A percentile compares a stretch with the other conserved stretches of the same genome.
These are phyloP conservation scores for Saccharomyces pastorianus DNA, from an alignment of 1,139 yeast species.

Conservation along the genomic window DNA sequence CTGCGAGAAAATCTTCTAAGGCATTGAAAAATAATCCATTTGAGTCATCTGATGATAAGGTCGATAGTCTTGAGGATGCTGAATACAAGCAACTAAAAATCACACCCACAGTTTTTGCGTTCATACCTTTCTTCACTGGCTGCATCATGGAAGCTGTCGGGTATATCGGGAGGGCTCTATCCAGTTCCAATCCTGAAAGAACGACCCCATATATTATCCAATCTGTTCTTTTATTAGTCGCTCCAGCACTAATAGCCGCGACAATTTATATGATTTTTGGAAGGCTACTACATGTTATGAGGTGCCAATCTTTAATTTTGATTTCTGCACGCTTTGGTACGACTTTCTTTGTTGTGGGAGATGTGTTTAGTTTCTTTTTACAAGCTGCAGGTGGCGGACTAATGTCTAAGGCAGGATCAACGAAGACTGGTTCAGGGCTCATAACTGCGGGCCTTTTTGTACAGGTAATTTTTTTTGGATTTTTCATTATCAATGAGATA, in stretches of 20 bases:
- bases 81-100: conserved; percentile 5
- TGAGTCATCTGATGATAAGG: not conserved
- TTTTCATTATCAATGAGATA: conserved; percentile 28
- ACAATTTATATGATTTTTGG: conserved; percentile 41
- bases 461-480: conserved; percentile 35
- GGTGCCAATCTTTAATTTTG: conserved; percentile 29
- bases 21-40: conserved; percentile 1
- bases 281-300: conserved; percentile 29
- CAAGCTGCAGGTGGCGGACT: conserved; percentile 43
- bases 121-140: conserved; percentile 31
- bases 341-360: conserved; percentile 38
- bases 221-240: conserved; percentile 34
- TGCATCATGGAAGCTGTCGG: conserved; percentile 32
- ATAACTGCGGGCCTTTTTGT: conserved; percentile 33
- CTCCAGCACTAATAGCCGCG: conserved; percentile 41
- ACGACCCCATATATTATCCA: conserved; percentile 35
- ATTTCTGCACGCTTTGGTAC: conserved; percentile 34
- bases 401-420: conserved; percentile 20
- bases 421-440: conserved; percentile 23
- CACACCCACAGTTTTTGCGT: conserved; percentile 4
- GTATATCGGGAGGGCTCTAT: conserved; percentile 32
- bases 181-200: conserved; percentile 16
- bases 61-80: conserved; percentile 5
- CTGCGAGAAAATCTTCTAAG: conserved; percentile 1
- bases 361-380: conserved; percentile 35